Base-by-base conservation (phyloP, 2,329 filamentous ascomycete species). In the Didymellaceae sp. region DNA sequence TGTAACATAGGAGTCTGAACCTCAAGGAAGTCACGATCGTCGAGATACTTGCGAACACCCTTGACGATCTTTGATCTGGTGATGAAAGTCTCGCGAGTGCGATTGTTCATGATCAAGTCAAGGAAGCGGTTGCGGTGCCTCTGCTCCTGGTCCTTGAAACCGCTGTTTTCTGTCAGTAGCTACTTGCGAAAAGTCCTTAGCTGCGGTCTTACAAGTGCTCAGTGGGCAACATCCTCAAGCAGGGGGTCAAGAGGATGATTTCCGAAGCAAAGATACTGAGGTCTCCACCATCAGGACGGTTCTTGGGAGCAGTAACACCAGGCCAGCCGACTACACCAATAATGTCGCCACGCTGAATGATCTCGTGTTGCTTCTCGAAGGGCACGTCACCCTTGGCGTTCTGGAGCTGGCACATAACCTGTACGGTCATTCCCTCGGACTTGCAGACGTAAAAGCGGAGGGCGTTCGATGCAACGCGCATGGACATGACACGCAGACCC, bases 1-100 rank as follows among this genome's bases (percentile, higher is more conserved):
- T 96, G 95, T 84, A 99, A 92, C 85, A 97, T 97, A 5, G 94
- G 69, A 0, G 94, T 99, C 78, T 97, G 91, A 20, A 97, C 92
- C 74, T 97, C 92, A 47, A 91, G 81, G 74, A 99, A 99, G 66
- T 93, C 90, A 45, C 88, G 83, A 62, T 87, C 84, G 66, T 97
- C 90, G 63, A 99, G 90, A 81, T 88, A 99, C 43, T 85, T 83
- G 62, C 94, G 90, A 61, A 99, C 88, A 72, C 91, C 97, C 55
- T 84, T 86, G 70, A 96, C 85, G 68, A 97, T 92, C 83, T 90
- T 91, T 67, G 90, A 86, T 46, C 94, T 85, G 30, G 89, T 91
- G 66, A 91, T 82, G 74, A 97, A 89, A 50, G 92, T 88, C 53
- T 95, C 84, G 46, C 91, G 86, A 35, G 89, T 90, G 56, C 82